Conservation (phyloP, 768 basidiomycete species). For the Lactifluus echinatus region DNA sequence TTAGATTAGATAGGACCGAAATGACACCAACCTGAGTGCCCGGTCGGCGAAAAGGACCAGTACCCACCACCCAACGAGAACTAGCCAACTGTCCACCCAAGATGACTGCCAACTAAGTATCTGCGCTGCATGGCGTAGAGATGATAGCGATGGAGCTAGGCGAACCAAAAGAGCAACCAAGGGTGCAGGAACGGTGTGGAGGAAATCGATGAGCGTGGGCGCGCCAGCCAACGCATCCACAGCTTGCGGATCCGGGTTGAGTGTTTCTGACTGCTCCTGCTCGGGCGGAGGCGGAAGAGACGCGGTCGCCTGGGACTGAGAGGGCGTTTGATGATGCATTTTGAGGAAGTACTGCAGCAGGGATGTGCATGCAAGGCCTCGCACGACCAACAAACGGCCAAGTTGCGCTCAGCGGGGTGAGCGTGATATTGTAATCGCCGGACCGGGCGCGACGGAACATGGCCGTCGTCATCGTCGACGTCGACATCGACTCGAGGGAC, state of each 20-base stretch:
- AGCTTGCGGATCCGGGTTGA: not conserved
- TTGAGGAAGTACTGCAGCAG: too few relatives aligned
- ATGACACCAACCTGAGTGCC: constrained; percentile 37
- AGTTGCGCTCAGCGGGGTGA: too few relatives aligned
- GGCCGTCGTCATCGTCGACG: too few relatives aligned
- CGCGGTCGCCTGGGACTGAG: not conserved
- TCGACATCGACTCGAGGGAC: not conserved
- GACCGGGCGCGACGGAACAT: too few relatives aligned
- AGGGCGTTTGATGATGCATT: not conserved
- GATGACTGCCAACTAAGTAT: constrained; percentile 47
- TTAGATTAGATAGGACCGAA: not conserved
- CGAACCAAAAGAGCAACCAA: constrained; percentile 53
- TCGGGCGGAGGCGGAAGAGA: not conserved
- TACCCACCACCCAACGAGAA: constrained; percentile 70
- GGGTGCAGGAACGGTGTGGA: constrained; percentile 51
- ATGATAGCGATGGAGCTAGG: constrained; percentile 47
- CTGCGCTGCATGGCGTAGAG: constrained; percentile 36
- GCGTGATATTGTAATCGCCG: too few relatives aligned
- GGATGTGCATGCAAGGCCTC: too few relatives aligned
- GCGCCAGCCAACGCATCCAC: constrained; percentile 11
- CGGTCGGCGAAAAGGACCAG: constrained; percentile 47
- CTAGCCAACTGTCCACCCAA: constrained; percentile 57
- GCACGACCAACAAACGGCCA: too few relatives aligned
- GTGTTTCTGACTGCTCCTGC: not conserved
- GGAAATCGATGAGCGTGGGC: constrained; percentile 35